phyloP scores from a whole-genome alignment of 352 stramenopile genomes.

The Lagenidium giganteum region DNA sequence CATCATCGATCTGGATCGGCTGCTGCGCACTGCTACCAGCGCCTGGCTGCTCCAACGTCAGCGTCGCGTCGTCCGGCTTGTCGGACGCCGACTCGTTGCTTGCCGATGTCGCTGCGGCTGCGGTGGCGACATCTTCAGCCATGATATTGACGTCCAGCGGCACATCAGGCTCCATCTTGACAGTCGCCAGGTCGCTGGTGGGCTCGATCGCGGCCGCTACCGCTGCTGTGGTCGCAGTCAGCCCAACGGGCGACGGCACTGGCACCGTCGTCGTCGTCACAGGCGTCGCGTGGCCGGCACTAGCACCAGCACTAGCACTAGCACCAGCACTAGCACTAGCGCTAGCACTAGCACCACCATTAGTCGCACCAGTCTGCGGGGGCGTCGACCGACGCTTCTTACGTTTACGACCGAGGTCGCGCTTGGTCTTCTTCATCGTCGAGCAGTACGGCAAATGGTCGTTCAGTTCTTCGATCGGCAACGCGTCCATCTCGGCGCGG shows the following conservation, averaged over 20 bases:
- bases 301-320: too few species aligned
- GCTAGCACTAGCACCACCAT: too few species aligned
- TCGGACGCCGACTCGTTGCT: constrained; percentile 1
- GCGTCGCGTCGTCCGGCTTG: constrained; percentile 21
- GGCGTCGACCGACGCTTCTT: too few species aligned
- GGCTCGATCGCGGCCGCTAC: too few species aligned
- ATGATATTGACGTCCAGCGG: neutral
- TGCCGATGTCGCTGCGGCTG: neutral
- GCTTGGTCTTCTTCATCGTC: constrained; percentile 49
- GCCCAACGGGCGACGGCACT: too few species aligned
- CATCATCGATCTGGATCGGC: constrained; percentile 29
- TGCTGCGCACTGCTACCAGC: too few species aligned
- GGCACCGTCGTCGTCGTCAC: too few species aligned
- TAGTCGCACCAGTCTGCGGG: constrained; percentile 22
- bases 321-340: too few species aligned
- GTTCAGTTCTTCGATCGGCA: constrained; percentile 89
- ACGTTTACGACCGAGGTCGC: constrained; percentile 43
- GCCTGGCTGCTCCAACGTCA: constrained; percentile 25
- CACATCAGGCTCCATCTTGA: neutral
- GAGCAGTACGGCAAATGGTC: constrained; percentile 77
- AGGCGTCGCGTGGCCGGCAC: too few species aligned
- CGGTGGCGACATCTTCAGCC: neutral
- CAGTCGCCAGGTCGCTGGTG: too few species aligned
- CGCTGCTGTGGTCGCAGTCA: neutral
- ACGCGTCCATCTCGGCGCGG: constrained; percentile 94